These are phyloP conservation scores for Populus alba DNA, from an alignment of 345 rosid genomes.

Conservation along the genomic window DNA sequence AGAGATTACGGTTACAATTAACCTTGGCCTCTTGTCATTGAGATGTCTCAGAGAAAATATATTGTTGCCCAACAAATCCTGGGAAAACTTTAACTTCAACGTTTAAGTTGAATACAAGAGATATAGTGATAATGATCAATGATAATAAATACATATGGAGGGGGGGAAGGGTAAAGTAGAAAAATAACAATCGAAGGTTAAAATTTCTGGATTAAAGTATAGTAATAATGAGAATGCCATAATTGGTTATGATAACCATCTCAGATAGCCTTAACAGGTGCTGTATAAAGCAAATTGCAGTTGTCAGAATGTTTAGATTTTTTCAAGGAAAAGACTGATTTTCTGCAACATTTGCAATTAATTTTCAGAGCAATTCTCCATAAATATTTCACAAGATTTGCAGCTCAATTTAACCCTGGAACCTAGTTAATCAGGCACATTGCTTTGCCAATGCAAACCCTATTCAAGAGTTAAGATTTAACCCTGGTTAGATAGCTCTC, in stretches of 20 bases:
- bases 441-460: background rate
- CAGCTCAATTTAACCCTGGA: background rate
- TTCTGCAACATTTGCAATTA: background rate
- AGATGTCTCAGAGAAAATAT: no score
- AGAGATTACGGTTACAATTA: background rate
- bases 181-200: background rate
- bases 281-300: background rate
- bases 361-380: background rate
- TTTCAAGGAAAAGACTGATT: no score
- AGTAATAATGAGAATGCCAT: background rate
- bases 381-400: background rate
- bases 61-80: no score
- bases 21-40: background rate
- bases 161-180: no score
- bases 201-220: background rate
- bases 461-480: background rate
- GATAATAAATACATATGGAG: no score
- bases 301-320: background rate
- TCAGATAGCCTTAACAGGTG: background rate
- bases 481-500: background rate
- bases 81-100: no score
- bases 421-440: background rate
- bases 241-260: background rate
- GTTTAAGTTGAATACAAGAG: background rate
- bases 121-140: no score